These are phyloP conservation scores for Aegilops speltoides DNA, from an alignment of 176 grass and related monocot species.

Conservation along the genomic window DNA sequence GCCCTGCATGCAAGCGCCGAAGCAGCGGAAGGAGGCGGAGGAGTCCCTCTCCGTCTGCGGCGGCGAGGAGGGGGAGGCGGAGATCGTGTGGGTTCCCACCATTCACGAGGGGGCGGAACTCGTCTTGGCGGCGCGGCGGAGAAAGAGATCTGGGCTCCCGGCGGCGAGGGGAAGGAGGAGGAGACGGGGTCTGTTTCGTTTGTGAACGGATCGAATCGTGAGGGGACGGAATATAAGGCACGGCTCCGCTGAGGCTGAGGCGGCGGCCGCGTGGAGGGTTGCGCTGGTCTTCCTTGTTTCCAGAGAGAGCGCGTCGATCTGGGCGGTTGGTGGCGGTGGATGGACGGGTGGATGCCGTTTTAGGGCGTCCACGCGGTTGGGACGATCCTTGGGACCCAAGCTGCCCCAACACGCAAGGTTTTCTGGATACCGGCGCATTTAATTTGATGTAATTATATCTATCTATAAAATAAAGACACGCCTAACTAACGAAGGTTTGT, in stretches of 20 bases:
- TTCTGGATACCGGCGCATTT: not conserved
- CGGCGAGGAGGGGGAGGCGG: constrained; percentile 32
- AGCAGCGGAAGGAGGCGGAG: constrained; percentile 45
- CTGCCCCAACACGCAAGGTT: not conserved
- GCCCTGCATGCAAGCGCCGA: constrained; percentile 86
- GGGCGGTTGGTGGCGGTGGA: not conserved
- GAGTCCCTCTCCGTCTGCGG: constrained; percentile 40
- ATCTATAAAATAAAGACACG: too few relatives aligned
- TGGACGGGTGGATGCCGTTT: not conserved
- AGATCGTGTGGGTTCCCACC: constrained; percentile 58
- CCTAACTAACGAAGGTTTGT: too few relatives aligned
- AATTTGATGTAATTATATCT: too few relatives aligned
- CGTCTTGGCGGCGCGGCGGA: not conserved
- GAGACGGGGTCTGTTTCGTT: not conserved
- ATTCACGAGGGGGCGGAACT: constrained; percentile 56
- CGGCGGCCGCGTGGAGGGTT: constrained; percentile 9
- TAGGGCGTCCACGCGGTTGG: constrained; percentile 8
- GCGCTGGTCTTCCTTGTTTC: not conserved
- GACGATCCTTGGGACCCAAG: not conserved
- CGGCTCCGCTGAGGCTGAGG: not conserved
- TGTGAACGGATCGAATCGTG: not conserved
- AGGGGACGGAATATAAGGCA: not conserved
- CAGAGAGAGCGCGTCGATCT: not conserved
- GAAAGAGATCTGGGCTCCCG: not conserved
- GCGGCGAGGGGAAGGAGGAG: not conserved